Conservation (phyloP, 2,329 filamentous ascomycete genomes). For the Ceratocystis destructans region DNA sequence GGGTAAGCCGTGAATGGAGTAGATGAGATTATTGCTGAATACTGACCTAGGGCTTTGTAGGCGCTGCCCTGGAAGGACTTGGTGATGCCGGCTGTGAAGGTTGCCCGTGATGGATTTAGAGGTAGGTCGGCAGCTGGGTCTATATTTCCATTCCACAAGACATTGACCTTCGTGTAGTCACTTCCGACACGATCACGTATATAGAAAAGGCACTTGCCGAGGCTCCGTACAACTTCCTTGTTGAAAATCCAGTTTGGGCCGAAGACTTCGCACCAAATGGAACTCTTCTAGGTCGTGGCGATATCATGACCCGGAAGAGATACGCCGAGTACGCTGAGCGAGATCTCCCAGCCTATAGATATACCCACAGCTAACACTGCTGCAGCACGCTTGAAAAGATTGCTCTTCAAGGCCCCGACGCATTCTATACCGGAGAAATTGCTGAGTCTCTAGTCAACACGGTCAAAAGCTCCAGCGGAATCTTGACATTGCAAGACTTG, state of each 20-base stretch:
- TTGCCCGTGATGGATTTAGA: constrained; percentile 60
- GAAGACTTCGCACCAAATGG: constrained; percentile 81
- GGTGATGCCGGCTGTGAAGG: constrained; percentile 56
- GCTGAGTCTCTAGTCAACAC: constrained; percentile 60
- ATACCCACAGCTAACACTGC: not conserved
- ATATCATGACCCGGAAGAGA: constrained; percentile 65
- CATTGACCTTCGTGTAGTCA: constrained; percentile 35
- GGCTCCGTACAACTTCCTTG: constrained; percentile 46
- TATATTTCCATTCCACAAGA: no score
- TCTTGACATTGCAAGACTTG: constrained; percentile 70
- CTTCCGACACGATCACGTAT: constrained; percentile 58
- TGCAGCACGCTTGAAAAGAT: constrained; percentile 57
- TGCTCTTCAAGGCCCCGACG: constrained; percentile 55
- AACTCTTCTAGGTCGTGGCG: constrained; percentile 54
- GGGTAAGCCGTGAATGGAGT: constrained; percentile 28
- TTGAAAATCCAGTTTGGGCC: constrained; percentile 65
- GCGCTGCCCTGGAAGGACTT: constrained; percentile 54
- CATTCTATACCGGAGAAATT: constrained; percentile 60
- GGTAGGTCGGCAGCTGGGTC: constrained; percentile 24
- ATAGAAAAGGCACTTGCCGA: constrained; percentile 37
- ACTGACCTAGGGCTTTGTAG: constrained; percentile 1
- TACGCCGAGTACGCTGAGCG: constrained; percentile 44
- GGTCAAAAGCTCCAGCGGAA: constrained; percentile 59
- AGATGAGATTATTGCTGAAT: not conserved
- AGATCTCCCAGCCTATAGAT: not conserved